phyloP scores from a whole-genome alignment of 1,284 basidiomycete species.

The Wolfiporia cocos region DNA sequence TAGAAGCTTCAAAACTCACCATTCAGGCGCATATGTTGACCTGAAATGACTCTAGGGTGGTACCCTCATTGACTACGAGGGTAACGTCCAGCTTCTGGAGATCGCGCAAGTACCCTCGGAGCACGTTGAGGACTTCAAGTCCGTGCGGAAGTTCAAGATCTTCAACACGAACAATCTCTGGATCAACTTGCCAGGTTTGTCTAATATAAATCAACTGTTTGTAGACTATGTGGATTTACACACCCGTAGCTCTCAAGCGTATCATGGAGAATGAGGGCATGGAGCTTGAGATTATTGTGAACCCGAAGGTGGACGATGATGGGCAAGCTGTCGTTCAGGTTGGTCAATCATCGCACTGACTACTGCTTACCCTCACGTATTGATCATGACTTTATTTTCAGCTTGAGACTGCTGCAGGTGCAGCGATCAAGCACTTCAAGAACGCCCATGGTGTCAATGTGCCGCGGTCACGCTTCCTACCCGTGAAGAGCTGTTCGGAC shows the following conservation, averaged over 20 bases:
- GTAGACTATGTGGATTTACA: slow-evolving; percentile 31
- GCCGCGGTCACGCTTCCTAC: slow-evolving; percentile 93
- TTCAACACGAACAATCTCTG: slow-evolving; percentile 99
- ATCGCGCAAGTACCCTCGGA: slow-evolving; percentile 97
- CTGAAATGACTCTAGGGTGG: slow-evolving; percentile 79
- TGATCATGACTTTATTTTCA: slow-evolving; percentile 19
- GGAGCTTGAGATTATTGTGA: slow-evolving; percentile 93
- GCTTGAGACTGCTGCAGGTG: slow-evolving; percentile 94
- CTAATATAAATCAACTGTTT: no score
- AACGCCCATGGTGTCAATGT: slow-evolving; percentile 96
- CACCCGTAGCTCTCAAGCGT: slow-evolving; percentile 79
- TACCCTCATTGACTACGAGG: slow-evolving; percentile 95
- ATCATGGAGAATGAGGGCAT: slow-evolving; percentile 90
- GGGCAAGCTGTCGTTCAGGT: slow-evolving; percentile 77
- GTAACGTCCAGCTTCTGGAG: slow-evolving; percentile 89
- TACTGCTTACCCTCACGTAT: neutral
- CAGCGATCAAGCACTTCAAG: slow-evolving; percentile 95
- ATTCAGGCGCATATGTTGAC: neutral
- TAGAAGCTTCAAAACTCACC: neutral
- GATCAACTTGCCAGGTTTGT: slow-evolving; percentile 80
- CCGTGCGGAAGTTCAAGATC: slow-evolving; percentile 89
- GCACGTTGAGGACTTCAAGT: slow-evolving; percentile 98
- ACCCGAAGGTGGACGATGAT: slow-evolving; percentile 87
- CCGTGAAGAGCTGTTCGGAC: slow-evolving; percentile 89
- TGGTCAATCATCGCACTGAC: no score